These are phyloP conservation scores for Candida piceae DNA, from an alignment of 805 yeast genomes.

Conservation along the genomic window DNA sequence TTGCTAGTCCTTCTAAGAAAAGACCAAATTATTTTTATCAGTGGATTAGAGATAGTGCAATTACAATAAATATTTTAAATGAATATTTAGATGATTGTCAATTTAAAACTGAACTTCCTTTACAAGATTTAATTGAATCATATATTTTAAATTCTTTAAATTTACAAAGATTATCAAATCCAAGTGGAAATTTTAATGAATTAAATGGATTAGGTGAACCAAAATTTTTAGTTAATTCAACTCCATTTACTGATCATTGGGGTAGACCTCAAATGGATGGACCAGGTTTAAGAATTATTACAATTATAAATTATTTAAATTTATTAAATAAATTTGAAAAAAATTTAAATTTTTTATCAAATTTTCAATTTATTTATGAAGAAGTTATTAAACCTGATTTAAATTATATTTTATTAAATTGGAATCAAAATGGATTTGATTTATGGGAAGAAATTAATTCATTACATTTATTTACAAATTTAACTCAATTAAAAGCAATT, in stretches of 20 bases:
- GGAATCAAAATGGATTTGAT: slow-evolving; percentile 73
- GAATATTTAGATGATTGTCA: slow-evolving; percentile 44
- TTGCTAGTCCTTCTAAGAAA: slow-evolving; percentile 75
- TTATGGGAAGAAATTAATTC: slow-evolving; percentile 88
- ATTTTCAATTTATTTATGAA: slow-evolving; percentile 37
- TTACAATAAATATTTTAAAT: slow-evolving; percentile 64
- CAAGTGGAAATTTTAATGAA: slow-evolving; percentile 56
- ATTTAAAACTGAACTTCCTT: slow-evolving; percentile 13
- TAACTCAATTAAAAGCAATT: slow-evolving; percentile 69
- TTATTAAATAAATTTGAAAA: slow-evolving; percentile 32
- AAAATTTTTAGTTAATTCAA: slow-evolving; percentile 65
- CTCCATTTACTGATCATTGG: slow-evolving; percentile 66
- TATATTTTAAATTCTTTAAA: slow-evolving; percentile 55
- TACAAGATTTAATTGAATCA: slow-evolving; percentile 51
- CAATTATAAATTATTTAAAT: slow-evolving; percentile 53
- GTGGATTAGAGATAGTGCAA: slow-evolving; percentile 89
- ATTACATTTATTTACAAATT: slow-evolving; percentile 71
- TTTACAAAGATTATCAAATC: slow-evolving; percentile 64
- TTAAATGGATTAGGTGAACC: slow-evolving; percentile 82
- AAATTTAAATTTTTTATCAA: slow-evolving; percentile 16
- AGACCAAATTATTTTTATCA: slow-evolving; percentile 82
- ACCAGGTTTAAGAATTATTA: slow-evolving; percentile 73
- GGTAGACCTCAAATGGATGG: slow-evolving; percentile 97
- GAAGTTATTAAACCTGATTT: slow-evolving; percentile 66
- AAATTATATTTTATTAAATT: slow-evolving; percentile 51